Conservation (phyloP, 257 asterid genomes). For the Ilex asprella region DNA sequence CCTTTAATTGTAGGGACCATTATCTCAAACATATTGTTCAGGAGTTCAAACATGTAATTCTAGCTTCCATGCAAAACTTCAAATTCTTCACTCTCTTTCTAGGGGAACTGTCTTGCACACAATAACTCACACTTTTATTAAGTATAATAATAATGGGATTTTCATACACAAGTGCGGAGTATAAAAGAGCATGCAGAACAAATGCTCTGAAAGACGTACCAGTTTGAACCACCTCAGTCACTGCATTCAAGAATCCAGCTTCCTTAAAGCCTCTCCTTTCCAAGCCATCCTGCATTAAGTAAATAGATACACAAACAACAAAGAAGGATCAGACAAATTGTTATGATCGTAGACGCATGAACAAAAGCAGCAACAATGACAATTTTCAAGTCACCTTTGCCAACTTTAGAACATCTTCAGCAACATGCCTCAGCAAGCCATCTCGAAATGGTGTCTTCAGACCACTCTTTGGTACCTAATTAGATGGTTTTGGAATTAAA, state of each 20-base stretch:
- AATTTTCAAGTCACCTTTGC: slow-evolving; percentile 36
- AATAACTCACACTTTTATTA: too few relatives aligned
- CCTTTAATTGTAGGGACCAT: too few relatives aligned
- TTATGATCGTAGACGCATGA: background rate
- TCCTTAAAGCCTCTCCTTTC: slow-evolving; percentile 97
- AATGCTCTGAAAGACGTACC: slow-evolving; percentile 27
- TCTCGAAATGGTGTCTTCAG: slow-evolving; percentile 95
- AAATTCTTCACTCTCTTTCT: too few relatives aligned
- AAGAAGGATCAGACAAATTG: too few relatives aligned
- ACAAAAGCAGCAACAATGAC: background rate
- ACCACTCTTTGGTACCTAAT: slow-evolving; percentile 74
- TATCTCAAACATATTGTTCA: too few relatives aligned
- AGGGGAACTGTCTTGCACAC: too few relatives aligned
- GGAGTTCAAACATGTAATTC: too few relatives aligned
- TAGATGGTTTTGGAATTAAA: slow-evolving; percentile 6
- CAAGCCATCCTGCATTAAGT: slow-evolving; percentile 68
- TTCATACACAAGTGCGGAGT: too few relatives aligned
- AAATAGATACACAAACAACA: background rate
- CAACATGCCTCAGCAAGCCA: slow-evolving; percentile 93
- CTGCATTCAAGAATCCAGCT: slow-evolving; percentile 83
- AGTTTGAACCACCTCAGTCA: slow-evolving; percentile 76
- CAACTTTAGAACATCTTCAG: slow-evolving; percentile 79
- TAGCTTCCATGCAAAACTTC: too few relatives aligned
- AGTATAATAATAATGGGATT: too few relatives aligned
- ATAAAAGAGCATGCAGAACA: too few relatives aligned